Base-by-base conservation (phyloP, 2,329 filamentous ascomycete genomes). In the Exophiala xenobiotica region DNA sequence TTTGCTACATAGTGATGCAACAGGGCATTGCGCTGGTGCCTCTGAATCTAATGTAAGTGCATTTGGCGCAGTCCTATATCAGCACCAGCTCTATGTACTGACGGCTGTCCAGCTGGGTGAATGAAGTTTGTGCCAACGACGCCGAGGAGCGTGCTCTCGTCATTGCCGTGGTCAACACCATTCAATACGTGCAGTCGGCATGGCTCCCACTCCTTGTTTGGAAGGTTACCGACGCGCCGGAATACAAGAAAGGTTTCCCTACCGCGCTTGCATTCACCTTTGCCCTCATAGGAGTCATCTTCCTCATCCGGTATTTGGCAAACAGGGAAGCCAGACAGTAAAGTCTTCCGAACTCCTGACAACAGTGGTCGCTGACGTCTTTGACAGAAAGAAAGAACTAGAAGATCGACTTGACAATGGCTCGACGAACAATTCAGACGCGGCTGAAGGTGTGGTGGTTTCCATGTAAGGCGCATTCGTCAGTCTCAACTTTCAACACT, bases 111-210 rank as follows among this genome's bases (percentile, higher is more conserved):
- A 53, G 50, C 14, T 79, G 76, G 76, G 72, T 74, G 0, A 74
- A 79, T 44, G 78, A 80, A 53, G 78, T 80, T 16, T 80, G 77
- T 52, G 69, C 74, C 2, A 68, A 68, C 2, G 75, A 84, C 40
- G 80, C 83, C 48, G 83, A 88, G 65, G 84, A 87, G 67, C 72
- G 83, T 7, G 82, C 84, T 0, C 70, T 88, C 4, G 81, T 87
- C 0, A 76, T 84, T 0, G 83, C 74, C 0, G 68, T 73, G 12
- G 87, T 87, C 80, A 87, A 87, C 53, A 77, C 83, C 62, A 78
- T 87, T 70, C 82, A 82, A 0, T 86, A 87, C 53, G 81, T 85
- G 1, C 67, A 88, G 35, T 82, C 86, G 61, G 80, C 82, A 0
- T 88, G 84, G 83, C 64, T 88, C 29, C 85, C 85, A 4, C 73